A percentile compares a stretch with the other conserved stretches of the same genome.
Conservation (phyloP, 2,329 filamentous ascomycete genomes). For the Fusarium sp. region DNA sequence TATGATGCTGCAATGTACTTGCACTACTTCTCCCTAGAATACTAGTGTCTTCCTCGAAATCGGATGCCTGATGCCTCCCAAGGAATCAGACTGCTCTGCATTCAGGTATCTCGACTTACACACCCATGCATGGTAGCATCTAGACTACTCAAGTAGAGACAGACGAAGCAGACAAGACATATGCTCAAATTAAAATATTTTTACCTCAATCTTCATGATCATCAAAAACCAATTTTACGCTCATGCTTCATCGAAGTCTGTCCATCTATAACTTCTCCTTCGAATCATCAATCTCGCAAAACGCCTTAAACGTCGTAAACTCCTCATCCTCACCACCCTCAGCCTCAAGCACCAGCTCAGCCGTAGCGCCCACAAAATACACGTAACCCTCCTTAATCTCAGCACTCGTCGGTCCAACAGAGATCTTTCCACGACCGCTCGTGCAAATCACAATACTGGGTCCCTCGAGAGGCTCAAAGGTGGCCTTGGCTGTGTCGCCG, state of each 20-base stretch:
- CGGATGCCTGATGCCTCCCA: too few species aligned
- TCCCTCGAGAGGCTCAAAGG: conserved; percentile 88
- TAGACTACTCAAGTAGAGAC: too few species aligned
- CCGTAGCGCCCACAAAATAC: conserved; percentile 89
- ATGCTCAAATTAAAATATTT: conserved; percentile 20
- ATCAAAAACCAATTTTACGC: conserved; percentile 14
- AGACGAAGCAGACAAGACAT: background rate
- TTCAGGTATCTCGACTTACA: background rate
- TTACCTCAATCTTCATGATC: background rate
- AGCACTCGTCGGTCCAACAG: conserved; percentile 85
- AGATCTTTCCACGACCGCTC: conserved; percentile 84
- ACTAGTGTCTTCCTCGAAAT: too few species aligned
- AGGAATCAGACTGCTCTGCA: background rate
- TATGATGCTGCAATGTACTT: background rate
- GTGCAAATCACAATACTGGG: conserved; percentile 97
- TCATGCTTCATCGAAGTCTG: background rate
- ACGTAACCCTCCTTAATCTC: conserved; percentile 81
- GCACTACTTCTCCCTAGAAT: too few species aligned
- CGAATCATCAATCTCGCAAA: conserved; percentile 81
- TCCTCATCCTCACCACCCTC: conserved; percentile 73
- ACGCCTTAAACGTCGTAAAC: conserved; percentile 92
- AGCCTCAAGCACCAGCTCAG: conserved; percentile 85
- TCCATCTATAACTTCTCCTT: conserved; percentile 48
- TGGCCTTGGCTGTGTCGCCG: conserved; percentile 81
- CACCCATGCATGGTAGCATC: background rate